Conservation (phyloP, 495 filamentous ascomycete species). For the Talaromyces stipitatus region DNA sequence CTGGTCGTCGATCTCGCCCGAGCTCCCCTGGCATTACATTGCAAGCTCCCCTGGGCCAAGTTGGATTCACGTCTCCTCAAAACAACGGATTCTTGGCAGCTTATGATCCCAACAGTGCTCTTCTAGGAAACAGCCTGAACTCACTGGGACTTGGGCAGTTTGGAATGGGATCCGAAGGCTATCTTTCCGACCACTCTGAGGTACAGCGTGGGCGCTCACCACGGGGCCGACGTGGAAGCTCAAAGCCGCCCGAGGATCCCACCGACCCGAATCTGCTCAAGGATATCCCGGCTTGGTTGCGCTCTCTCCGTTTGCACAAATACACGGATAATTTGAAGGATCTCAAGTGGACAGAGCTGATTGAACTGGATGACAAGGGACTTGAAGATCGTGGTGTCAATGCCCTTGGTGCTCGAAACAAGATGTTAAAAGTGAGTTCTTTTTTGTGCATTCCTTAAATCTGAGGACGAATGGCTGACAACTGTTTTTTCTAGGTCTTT, state of each 20-base stretch:
- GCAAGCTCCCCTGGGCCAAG: slow-evolving; percentile 58
- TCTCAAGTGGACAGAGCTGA: slow-evolving; percentile 88
- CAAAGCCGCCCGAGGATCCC: slow-evolving; percentile 95
- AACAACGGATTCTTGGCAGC: slow-evolving; percentile 93
- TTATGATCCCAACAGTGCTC: slow-evolving; percentile 66
- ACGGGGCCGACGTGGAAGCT: slow-evolving; percentile 85
- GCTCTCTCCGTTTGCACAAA: slow-evolving; percentile 92
- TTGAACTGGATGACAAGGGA: slow-evolving; percentile 88
- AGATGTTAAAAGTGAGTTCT: slow-evolving; percentile 85
- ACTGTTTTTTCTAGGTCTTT: slow-evolving; percentile 63
- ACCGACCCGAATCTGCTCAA: slow-evolving; percentile 85
- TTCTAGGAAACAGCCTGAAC: slow-evolving; percentile 68
- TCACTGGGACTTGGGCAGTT: slow-evolving; percentile 70
- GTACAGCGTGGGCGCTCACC: slow-evolving; percentile 85
- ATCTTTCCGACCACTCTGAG: slow-evolving; percentile 90
- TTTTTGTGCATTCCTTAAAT: not conserved
- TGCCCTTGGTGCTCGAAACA: slow-evolving; percentile 86
- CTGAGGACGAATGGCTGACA: slow-evolving; percentile 13
- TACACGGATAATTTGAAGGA: slow-evolving; percentile 98
- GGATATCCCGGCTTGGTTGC: slow-evolving; percentile 93
- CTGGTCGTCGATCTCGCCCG: slow-evolving; percentile 79
- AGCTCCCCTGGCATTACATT: slow-evolving; percentile 86
- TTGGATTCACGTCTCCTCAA: slow-evolving; percentile 82
- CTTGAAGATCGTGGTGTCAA: slow-evolving; percentile 92
- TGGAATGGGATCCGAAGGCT: slow-evolving; percentile 69